phyloP scores from a whole-genome alignment of 2,329 filamentous ascomycete genomes.

The Diplodia corticola region DNA sequence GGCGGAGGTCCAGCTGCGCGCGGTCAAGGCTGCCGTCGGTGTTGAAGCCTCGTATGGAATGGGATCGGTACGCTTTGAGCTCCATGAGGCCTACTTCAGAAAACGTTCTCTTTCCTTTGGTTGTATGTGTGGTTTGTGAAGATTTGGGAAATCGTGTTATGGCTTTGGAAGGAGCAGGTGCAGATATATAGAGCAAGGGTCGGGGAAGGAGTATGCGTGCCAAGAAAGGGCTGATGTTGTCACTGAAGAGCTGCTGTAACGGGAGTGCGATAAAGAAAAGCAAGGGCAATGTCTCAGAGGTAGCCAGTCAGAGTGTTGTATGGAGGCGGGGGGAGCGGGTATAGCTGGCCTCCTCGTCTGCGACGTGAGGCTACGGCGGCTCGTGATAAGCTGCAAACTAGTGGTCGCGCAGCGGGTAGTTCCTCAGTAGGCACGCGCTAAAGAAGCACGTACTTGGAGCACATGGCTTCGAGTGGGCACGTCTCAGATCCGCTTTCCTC shows the following conservation, averaged over 20 bases:
- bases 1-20: slow-evolving; percentile 37
- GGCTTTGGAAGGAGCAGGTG: background rate
- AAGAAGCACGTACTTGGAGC: background rate
- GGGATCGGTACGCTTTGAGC: slow-evolving; percentile 32
- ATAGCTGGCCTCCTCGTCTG: background rate
- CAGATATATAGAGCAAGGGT: background rate
- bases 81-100: slow-evolving; percentile 27
- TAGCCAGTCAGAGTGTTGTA: background rate
- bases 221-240: background rate
- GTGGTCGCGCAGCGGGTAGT: background rate
- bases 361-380: slow-evolving; percentile 7
- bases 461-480: background rate
- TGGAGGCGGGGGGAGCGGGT: background rate
- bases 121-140: background rate
- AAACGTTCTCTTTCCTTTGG: background rate
- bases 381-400: slow-evolving; percentile 11
- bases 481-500: background rate
- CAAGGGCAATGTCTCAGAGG: background rate
- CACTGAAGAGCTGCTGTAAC: background rate
- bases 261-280: background rate
- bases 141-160: background rate
- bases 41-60: background rate
- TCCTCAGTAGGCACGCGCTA: background rate
- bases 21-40: slow-evolving; percentile 31
- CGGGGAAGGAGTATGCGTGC: background rate